phyloP scores from a whole-genome alignment of 1,284 basidiomycete genomes.

The Heimioporus punctisporus region DNA sequence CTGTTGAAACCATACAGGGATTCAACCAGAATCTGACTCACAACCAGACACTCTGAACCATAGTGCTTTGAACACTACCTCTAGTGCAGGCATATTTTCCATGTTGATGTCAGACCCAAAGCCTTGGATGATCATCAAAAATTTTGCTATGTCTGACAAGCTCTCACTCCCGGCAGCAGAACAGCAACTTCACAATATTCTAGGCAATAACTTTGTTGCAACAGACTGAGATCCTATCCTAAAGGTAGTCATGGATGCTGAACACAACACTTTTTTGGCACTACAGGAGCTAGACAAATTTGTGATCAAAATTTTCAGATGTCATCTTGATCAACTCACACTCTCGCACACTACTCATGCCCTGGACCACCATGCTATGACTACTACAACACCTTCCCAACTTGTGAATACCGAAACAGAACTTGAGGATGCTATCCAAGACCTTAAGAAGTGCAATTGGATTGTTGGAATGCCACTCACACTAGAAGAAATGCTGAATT shows the following conservation, averaged over 20 bases:
- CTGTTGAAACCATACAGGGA: background rate
- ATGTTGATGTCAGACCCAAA: too few relatives aligned
- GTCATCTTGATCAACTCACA: background rate
- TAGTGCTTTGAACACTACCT: too few relatives aligned
- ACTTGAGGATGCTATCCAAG: background rate
- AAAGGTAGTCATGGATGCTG: constrained; percentile 3
- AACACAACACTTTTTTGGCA: background rate
- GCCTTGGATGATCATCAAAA: too few relatives aligned
- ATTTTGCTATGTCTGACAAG: too few relatives aligned
- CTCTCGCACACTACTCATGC: too few relatives aligned
- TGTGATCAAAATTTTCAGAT: background rate
- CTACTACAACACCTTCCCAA: background rate
- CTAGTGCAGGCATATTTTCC: too few relatives aligned
- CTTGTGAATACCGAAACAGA: background rate
- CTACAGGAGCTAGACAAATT: background rate
- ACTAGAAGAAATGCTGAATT: background rate
- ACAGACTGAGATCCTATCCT: background rate
- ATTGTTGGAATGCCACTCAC: background rate
- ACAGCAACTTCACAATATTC: background rate
- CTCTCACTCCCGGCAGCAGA: too few relatives aligned
- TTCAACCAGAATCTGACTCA: background rate
- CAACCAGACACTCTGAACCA: too few relatives aligned
- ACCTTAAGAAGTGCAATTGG: background rate
- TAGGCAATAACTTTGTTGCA: background rate
- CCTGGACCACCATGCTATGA: background rate